Percentiles rank a stretch among this genome's conserved stretches.
phyloP scores from a whole-genome alignment of 1,139 yeast species.

The Sporopachydermia cereana region DNA sequence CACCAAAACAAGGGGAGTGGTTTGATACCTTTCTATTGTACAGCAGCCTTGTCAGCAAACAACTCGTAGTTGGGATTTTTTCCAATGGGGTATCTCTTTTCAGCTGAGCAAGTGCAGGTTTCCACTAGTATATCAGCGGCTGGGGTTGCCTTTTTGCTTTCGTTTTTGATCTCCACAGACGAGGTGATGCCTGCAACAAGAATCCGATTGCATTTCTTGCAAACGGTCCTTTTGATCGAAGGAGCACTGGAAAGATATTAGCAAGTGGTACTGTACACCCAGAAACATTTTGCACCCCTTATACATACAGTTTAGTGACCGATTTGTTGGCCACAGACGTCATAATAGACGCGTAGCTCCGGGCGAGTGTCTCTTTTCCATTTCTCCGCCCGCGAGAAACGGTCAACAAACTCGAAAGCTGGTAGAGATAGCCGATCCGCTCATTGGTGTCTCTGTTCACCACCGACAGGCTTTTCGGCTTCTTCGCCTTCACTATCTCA shows the following conservation, averaged over 20 bases:
- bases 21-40: neutral
- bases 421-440: constrained; percentile 45
- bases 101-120: constrained; percentile 27
- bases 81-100: constrained; percentile 31
- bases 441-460: constrained; percentile 50
- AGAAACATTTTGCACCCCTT: no score
- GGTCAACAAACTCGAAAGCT: constrained; percentile 30
- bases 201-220: constrained; percentile 44
- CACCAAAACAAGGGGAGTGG: constrained; percentile 11
- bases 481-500: constrained; percentile 13
- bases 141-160: constrained; percentile 18
- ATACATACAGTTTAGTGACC: constrained; percentile 7
- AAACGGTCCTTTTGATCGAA: constrained; percentile 43
- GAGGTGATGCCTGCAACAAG: constrained; percentile 38
- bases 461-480: constrained; percentile 23
- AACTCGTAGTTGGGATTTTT: constrained; percentile 21
- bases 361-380: constrained; percentile 26
- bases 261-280: constrained; percentile 4
- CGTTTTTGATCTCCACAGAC: constrained; percentile 21
- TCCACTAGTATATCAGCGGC: constrained; percentile 22
- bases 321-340: constrained; percentile 11
- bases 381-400: constrained; percentile 10
- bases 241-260: constrained; percentile 26
- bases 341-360: constrained; percentile 29
- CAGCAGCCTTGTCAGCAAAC: constrained; percentile 18